phyloP scores from a whole-genome alignment of 2,329 filamentous ascomycete species.

The Ophiocordyceps sinensis region DNA sequence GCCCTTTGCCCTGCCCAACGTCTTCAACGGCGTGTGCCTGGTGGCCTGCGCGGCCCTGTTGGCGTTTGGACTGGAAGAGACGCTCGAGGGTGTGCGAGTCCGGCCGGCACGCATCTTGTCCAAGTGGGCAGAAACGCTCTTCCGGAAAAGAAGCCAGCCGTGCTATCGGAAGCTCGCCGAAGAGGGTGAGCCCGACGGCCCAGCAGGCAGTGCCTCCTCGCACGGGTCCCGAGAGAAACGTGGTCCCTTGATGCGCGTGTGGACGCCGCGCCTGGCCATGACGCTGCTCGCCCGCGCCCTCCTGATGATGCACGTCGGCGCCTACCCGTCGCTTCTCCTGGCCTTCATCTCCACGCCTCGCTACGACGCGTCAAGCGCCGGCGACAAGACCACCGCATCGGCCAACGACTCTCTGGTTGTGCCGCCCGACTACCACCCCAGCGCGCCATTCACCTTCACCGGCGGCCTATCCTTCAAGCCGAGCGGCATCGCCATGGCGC shows the following conservation, averaged over 20 bases:
- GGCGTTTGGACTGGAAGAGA: constrained; percentile 39
- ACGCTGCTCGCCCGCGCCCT: constrained; percentile 34
- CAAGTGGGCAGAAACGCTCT: constrained; percentile 3
- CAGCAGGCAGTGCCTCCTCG: background rate
- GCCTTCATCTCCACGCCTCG: constrained; percentile 51
- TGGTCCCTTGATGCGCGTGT: background rate
- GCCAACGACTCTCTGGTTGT: constrained; percentile 67
- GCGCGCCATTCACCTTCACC: constrained; percentile 45
- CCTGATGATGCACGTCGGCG: constrained; percentile 41
- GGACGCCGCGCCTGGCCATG: constrained; percentile 22
- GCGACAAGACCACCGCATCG: constrained; percentile 18
- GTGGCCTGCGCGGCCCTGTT: constrained; percentile 26
- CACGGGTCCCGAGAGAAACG: background rate
- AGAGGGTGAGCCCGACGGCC: background rate
- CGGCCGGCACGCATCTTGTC: constrained; percentile 23
- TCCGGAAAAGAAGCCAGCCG: constrained; percentile 14
- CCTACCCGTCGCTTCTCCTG: constrained; percentile 45
- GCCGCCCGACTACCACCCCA: constrained; percentile 44
- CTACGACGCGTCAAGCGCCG: background rate
- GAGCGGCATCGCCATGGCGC: constrained; percentile 58
- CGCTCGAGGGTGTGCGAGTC: constrained; percentile 33
- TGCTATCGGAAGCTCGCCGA: constrained; percentile 9
- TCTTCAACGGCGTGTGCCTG: constrained; percentile 35
- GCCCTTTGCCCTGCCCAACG: constrained; percentile 40
- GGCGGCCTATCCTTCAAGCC: constrained; percentile 65